Evolutionary conservation across 768 basidiomycete genomes (phyloP), one percentile per base, ranked within the genome.

Genomic region (Macrolepiota dolichaula): DNA sequence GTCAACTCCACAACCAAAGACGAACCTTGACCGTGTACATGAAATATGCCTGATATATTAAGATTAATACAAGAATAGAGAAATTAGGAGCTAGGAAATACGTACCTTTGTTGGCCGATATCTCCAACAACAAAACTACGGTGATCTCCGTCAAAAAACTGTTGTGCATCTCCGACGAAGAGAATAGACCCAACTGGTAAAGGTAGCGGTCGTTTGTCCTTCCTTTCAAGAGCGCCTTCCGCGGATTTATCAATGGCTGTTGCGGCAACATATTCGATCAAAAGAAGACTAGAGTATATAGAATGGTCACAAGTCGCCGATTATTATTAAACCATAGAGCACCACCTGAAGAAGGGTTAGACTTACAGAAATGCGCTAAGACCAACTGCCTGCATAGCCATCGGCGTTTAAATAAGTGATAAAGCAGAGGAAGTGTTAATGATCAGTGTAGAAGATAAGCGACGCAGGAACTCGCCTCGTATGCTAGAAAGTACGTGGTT

Each of bases 301-400:
- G 27, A 42, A 37, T 46, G 19, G 40, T 27, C 40, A 51, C 46
- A 55, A 25, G 51, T 52, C 38, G 35, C 6, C 32, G 27, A n/a
- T n/a, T 59, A 25, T 42, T 29, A 44, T n/a, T 25, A 57, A 51
- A 13, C 56, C 47, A 53, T 35, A 32, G 44, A 44, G n/a, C 19
- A 53, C 11, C 53, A 22, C 27, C 47, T 29, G 49, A n/a, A 36
- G 44, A 40, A 19, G 35, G 7, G 42, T 10, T 51, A 13, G 17
- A 77, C 88, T 12, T 55, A 91, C 89, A 97, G 71, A 77, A 96
- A 96, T 24, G 94, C 94, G 69, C 91, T 91, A 38, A 94, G 69
- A 0, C 91, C 92, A 55, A 94, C 73, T 4, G 92, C 90, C 86
- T 94, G 61, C 47, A 49, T 27, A 49, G 25, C 22, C 47, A 49